phyloP scores from a whole-genome alignment of 805 yeast species.

The Kuraishia hungarica region DNA sequence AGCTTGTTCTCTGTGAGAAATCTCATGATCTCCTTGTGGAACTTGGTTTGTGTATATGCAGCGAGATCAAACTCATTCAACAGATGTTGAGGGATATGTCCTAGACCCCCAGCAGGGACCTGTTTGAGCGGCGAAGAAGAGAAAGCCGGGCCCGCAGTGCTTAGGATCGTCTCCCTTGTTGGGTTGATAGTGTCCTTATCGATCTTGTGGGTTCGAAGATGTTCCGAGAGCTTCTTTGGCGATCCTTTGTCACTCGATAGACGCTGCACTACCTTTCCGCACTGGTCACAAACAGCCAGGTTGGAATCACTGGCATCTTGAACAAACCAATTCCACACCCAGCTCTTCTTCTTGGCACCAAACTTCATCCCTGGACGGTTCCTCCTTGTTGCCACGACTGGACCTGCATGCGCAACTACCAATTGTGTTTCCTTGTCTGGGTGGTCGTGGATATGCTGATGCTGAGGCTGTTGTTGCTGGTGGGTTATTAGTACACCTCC shows the following conservation, averaged over 20 bases:
- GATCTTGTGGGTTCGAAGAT: slow-evolving; percentile 45
- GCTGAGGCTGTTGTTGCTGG: background rate
- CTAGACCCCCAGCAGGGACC: background rate
- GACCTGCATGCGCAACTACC: background rate
- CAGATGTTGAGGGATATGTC: slow-evolving; percentile 5
- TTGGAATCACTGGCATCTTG: slow-evolving; percentile 41
- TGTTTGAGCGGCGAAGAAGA: background rate
- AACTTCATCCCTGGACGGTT: slow-evolving; percentile 10
- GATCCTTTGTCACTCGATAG: slow-evolving; percentile 46
- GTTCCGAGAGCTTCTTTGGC: slow-evolving; percentile 52
- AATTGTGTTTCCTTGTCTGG: background rate
- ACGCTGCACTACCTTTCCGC: slow-evolving; percentile 40
- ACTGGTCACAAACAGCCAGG: slow-evolving; percentile 44
- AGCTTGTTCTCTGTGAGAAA: slow-evolving; percentile 46
- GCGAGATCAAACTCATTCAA: slow-evolving; percentile 24
- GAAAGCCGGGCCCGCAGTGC: background rate
- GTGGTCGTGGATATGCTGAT: background rate
- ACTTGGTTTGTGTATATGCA: slow-evolving; percentile 35
- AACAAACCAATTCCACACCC: slow-evolving; percentile 58
- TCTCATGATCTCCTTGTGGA: slow-evolving; percentile 41
- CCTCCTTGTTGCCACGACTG: background rate
- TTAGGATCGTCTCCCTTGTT: slow-evolving; percentile 19
- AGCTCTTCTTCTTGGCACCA: slow-evolving; percentile 53
- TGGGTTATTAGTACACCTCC: background rate
- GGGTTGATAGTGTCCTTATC: slow-evolving; percentile 30